Evolutionary conservation across 495 filamentous ascomycete genomes (phyloP).

Genomic region (Gamarada debralockiae): DNA sequence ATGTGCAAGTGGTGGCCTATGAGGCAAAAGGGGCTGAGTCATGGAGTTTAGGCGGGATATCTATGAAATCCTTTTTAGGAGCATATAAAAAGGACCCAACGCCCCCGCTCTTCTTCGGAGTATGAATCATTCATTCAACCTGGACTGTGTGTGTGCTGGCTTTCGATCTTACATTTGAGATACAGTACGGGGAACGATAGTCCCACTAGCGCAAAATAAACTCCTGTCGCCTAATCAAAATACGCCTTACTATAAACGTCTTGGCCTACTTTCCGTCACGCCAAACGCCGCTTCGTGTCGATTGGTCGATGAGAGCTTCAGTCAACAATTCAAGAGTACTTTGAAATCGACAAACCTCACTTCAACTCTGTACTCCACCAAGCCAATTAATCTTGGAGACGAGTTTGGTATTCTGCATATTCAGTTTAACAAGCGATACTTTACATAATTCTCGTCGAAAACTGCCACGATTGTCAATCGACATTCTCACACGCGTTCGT

Average conservation of each 20-base stretch:
- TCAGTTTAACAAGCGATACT: neutral
- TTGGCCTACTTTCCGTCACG: too few relatives aligned
- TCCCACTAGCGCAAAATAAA: too few relatives aligned
- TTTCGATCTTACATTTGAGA: slow-evolving; percentile 7
- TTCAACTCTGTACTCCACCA: neutral
- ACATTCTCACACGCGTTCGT: neutral
- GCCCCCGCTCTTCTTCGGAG: slow-evolving; percentile 11
- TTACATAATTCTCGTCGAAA: neutral
- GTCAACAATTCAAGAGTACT: neutral
- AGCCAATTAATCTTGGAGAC: neutral
- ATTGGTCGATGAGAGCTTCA: neutral
- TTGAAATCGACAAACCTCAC: neutral
- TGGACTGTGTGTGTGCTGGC: slow-evolving; percentile 25
- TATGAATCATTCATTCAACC: slow-evolving; percentile 5
- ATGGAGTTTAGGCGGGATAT: slow-evolving; percentile 18
- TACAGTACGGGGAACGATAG: too few relatives aligned
- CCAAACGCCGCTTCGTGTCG: too few relatives aligned
- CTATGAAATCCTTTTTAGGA: neutral
- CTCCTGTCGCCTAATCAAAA: too few relatives aligned
- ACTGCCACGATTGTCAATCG: neutral
- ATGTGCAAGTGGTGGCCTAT: slow-evolving; percentile 3
- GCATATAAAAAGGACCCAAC: slow-evolving; percentile 20
- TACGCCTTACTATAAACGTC: too few relatives aligned
- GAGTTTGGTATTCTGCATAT: neutral
- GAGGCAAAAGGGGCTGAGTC: slow-evolving; percentile 19